Base-by-base conservation (phyloP, 176 grass and related monocot genomes). In the Dactylis glomerata region DNA sequence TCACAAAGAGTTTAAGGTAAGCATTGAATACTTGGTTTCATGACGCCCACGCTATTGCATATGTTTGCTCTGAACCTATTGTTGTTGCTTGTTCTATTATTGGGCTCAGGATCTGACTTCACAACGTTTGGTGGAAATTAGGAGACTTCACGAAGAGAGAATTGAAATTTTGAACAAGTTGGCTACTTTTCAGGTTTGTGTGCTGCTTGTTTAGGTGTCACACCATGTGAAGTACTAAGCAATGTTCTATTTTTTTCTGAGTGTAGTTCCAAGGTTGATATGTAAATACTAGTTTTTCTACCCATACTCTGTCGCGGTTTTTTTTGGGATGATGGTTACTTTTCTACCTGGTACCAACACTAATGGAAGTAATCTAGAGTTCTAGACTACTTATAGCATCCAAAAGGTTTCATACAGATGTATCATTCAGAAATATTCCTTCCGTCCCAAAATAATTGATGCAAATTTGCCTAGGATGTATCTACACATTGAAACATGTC, bases 101-200 rank as follows among this genome's bases (percentile, higher is more conserved):
- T 71, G 71, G 30, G 20, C 54, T 62, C 81, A 99, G 97, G 86
- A 91, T 56, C 68, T 96, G 66, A 86, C 79, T 79, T 94, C 88
- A 33, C 90, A 92, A 54, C 92, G 92, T 65, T 69, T 94, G 79
- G 62, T 75, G 19, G 93, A 96, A 75, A 96, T 99, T 41, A 89
- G 24, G 54, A 94, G 92, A 87, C 71, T 99, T 62, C 90, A 99
- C 57, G 90, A 94, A 87, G 90, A 99, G 75, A 94, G 90, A 92
- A 92, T 91, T 68, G 90, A 89, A 86, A 94, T 90, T 89, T 68
- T 99, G 78, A 96, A 89, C 77, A 96, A 94, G 82, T 66, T 96
- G 80, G 86, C 92, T 55, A 54, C 63, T 86, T 88, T 91, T 82
- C 89, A 92, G 97, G 97, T 99, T 89, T 70, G 86, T 86, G 34